Base-by-base conservation (phyloP, 1,284 basidiomycete genomes). In the Sanghuangporus baumii region DNA sequence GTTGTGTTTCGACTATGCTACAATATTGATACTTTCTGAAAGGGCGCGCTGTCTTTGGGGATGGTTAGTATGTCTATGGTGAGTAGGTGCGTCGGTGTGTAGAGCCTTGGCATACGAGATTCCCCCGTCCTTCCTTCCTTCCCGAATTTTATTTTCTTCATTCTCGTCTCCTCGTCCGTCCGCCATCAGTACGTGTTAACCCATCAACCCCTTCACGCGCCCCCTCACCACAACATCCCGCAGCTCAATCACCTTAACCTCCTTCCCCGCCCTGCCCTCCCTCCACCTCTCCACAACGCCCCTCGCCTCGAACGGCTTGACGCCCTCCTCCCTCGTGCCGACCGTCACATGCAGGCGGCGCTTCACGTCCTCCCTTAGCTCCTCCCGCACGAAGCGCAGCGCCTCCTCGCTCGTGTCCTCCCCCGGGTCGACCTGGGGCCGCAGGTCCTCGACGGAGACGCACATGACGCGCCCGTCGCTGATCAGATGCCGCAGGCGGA, bases 391-490 rank as follows among this genome's bases (percentile, higher is more conserved):
- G 55, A 90, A 85, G 41, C 78, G 75, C 14, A 76, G 69, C 4
- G 79, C 82, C 41, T 75, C 74, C 54, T 81, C 74, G 5, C 73
- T 72, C 14, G 67, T 67, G 12, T 78, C 73, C 4, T 68, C 67
- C 40, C 70, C 73, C 0, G 69, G 65, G 46, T 75, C 71, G 37
- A 69, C 59, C 34, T 60, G 73, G 14, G 83, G 74, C 2, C 71
- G 71, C 2, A 94, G 64, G 59, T 85, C 78, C 6, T 84, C 81
- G 14, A 94, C 81, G 0, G 84, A 81, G 9, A 89, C 69, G 1
- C 91, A 87, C 92, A 98, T 94, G 7, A 94, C 84, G 31, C 89
- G 77, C 34, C 82, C 81, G 69, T 95, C 85, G 86, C 90, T 95
- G 1, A 94, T 75, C 12, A 97, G 71, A 61, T 83, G 76, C 1